Conservation (phyloP, 257 asterid genomes). For the Leonotis leonurus region DNA sequence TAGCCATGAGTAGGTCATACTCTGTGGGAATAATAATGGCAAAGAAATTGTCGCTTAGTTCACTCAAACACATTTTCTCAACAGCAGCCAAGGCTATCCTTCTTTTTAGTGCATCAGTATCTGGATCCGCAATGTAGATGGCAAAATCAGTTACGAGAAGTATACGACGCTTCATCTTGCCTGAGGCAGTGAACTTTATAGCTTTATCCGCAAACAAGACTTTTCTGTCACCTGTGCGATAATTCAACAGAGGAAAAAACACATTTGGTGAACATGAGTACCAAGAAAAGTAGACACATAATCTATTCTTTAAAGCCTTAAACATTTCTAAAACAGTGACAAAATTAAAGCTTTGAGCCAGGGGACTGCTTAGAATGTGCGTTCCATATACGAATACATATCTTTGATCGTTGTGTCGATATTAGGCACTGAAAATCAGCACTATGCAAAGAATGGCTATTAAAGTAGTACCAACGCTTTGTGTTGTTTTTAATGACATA, state of each 20-base stretch:
- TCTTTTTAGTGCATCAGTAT: slow-evolving; percentile 65
- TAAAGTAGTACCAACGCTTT: background rate
- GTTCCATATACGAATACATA: background rate
- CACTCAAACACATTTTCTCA: slow-evolving; percentile 81
- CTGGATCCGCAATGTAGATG: slow-evolving; percentile 73
- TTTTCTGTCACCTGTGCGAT: slow-evolving; percentile 64
- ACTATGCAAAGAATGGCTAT: background rate
- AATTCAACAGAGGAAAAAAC: background rate
- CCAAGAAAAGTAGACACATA: background rate
- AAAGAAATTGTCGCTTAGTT: slow-evolving; percentile 71
- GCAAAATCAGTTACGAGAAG: slow-evolving; percentile 86
- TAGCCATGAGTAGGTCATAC: slow-evolving; percentile 84
- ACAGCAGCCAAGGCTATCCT: slow-evolving; percentile 94
- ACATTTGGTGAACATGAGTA: background rate
- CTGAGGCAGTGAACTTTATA: slow-evolving; percentile 76
- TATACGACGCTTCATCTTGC: slow-evolving; percentile 76
- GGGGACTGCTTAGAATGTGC: background rate
- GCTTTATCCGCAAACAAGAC: slow-evolving; percentile 87
- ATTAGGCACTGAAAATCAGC: background rate
- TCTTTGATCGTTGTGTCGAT: background rate
- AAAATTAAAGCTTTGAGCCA: background rate
- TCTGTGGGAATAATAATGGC: slow-evolving; percentile 84
- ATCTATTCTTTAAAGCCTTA: background rate
- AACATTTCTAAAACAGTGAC: background rate
- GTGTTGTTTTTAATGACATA: background rate